A percentile compares a stretch with the other conserved stretches of the same genome.
These are phyloP conservation scores for Stagonosporopsis tanaceti DNA, from an alignment of 2,329 filamentous ascomycete genomes.

Conservation along the genomic window DNA sequence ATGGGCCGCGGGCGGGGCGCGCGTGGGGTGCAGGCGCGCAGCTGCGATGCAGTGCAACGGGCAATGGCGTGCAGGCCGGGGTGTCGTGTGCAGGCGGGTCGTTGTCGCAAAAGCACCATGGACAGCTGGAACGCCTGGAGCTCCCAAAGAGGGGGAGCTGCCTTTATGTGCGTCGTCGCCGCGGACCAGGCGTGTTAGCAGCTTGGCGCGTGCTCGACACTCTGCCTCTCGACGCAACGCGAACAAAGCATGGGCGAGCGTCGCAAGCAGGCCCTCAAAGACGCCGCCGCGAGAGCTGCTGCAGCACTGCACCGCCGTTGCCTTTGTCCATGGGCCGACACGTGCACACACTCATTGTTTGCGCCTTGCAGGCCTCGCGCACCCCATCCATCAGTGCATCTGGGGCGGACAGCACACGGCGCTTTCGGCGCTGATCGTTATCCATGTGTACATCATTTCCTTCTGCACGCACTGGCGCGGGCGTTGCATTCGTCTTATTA, in stretches of 20 bases:
- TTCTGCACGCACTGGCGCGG: not conserved
- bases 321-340: not conserved
- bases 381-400: not conserved
- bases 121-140: constrained; percentile 1
- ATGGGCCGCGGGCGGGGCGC: not conserved
- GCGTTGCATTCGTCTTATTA: constrained; percentile 3
- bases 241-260: constrained; percentile 12
- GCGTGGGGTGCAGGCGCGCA: constrained; percentile 10
- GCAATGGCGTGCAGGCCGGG: constrained; percentile 14
- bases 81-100: constrained; percentile 3
- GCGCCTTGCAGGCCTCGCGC: not conserved
- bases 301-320: not conserved
- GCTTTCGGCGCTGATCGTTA: not conserved
- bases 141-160: constrained; percentile 14
- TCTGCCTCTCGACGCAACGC: constrained; percentile 8
- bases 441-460: not conserved
- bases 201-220: constrained; percentile 12
- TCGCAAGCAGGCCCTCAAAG: not conserved
- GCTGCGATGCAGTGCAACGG: constrained; percentile 10
- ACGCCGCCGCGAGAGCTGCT: not conserved
- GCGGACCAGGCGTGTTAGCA: constrained; percentile 11
- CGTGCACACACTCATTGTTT: not conserved
- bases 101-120: constrained; percentile 11
- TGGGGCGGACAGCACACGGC: not conserved
- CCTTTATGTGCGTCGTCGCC: constrained; percentile 7